These are phyloP conservation scores for Antitrichia curtipendula DNA, from an alignment of 225 moss, liverwort and hornwort genomes.

Conservation along the genomic window DNA sequence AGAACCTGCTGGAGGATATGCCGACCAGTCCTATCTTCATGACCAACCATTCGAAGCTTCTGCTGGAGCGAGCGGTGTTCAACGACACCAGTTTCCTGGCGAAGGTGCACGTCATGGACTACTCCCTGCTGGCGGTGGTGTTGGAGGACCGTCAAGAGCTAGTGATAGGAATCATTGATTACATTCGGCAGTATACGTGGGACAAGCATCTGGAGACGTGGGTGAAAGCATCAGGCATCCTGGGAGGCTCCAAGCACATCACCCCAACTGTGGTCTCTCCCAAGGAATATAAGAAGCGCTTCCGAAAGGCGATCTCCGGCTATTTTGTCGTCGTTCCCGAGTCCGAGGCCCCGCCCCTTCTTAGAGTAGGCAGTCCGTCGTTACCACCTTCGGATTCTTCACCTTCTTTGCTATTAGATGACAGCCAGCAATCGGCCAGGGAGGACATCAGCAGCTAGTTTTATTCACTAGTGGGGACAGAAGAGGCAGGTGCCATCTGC, in stretches of 20 bases:
- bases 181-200: conserved; percentile 67
- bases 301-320: conserved; percentile 45
- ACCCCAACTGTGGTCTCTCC: conserved; percentile 55
- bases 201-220: conserved; percentile 71
- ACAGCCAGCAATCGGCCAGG: neutral
- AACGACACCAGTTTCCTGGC: conserved; percentile 57
- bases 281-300: conserved; percentile 62
- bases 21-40: conserved; percentile 46
- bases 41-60: conserved; percentile 34
- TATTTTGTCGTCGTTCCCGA: conserved; percentile 55
- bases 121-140: conserved; percentile 49
- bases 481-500: conserved; percentile 26
- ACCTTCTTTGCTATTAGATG: conserved; percentile 1
- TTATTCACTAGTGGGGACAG: conserved; percentile 9
- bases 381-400: neutral
- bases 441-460: conserved; percentile 4
- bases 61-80: conserved; percentile 50
- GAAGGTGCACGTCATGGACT: conserved; percentile 57
- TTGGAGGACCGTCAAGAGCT: conserved; percentile 40
- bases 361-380: neutral
- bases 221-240: conserved; percentile 58
- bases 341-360: conserved; percentile 31
- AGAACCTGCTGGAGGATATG: conserved; percentile 42
- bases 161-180: conserved; percentile 60
- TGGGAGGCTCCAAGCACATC: conserved; percentile 46